These are phyloP conservation scores for Pilaira anomala DNA, from an alignment of 192 early-diverging fungal genomes.

Conservation along the genomic window DNA sequence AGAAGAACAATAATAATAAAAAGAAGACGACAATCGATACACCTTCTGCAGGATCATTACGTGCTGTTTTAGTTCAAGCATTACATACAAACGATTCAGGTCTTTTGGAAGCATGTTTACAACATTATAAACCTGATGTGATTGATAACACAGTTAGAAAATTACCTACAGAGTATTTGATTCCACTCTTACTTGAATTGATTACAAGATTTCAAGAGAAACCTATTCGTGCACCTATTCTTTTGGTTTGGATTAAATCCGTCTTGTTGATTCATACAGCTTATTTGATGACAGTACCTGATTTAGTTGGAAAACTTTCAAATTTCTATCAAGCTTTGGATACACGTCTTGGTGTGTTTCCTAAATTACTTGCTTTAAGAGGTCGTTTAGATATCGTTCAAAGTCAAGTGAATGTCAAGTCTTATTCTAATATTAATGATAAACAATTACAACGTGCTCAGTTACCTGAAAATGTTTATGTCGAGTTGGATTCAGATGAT, in stretches of 20 bases:
- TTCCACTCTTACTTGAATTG: slow-evolving; percentile 48
- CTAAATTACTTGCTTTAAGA: slow-evolving; percentile 45
- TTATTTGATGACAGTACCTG: slow-evolving; percentile 57
- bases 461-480: slow-evolving; percentile 42
- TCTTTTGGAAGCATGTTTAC: slow-evolving; percentile 47
- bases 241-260: slow-evolving; percentile 53
- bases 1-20: slow-evolving; percentile 8
- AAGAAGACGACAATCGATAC: slow-evolving; percentile 17
- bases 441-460: slow-evolving; percentile 38
- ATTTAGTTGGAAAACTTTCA: slow-evolving; percentile 47
- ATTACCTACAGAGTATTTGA: slow-evolving; percentile 48
- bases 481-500: slow-evolving; percentile 41
- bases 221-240: slow-evolving; percentile 39
- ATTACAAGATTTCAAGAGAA: slow-evolving; percentile 48
- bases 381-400: slow-evolving; percentile 53
- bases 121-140: slow-evolving; percentile 31
- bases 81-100: slow-evolving; percentile 50
- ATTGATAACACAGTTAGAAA: slow-evolving; percentile 42
- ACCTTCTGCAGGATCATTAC: slow-evolving; percentile 48
- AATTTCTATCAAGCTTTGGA: slow-evolving; percentile 51
- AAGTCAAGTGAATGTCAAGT: slow-evolving; percentile 46
- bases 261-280: slow-evolving; percentile 48
- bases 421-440: slow-evolving; percentile 23
- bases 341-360: slow-evolving; percentile 41
- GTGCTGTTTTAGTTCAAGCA: slow-evolving; percentile 53